Percentiles rank a stretch among this genome's conserved stretches.
phyloP scores from a whole-genome alignment of 2,329 filamentous ascomycete species.

The Acrocalymma vagum region DNA sequence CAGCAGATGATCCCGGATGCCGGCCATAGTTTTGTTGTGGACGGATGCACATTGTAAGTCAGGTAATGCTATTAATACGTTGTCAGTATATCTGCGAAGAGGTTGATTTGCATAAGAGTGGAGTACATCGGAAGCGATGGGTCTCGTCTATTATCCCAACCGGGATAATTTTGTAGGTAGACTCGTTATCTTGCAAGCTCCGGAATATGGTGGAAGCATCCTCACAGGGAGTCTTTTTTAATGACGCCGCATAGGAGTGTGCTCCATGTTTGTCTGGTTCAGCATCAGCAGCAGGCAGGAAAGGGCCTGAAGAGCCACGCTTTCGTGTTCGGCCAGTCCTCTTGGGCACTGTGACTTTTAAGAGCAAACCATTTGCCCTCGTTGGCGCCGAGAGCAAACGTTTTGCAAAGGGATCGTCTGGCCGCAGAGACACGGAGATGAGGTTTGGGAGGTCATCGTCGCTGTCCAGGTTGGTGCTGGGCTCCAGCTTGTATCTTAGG shows the following conservation, averaged over 20 bases:
- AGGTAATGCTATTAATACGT: conserved; percentile 65
- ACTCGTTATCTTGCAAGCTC: conserved; percentile 75
- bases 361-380: conserved; percentile 80
- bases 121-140: conserved; percentile 82
- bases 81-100: neutral
- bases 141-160: conserved; percentile 79
- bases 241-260: neutral
- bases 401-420: conserved; percentile 79
- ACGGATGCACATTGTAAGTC: conserved; percentile 85
- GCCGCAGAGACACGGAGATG: conserved; percentile 77
- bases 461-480: conserved; percentile 24
- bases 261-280: conserved; percentile 2
- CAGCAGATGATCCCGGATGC: conserved; percentile 75
- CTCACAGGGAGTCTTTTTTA: conserved; percentile 17
- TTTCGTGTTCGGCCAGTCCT: conserved; percentile 88
- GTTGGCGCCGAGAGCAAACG: conserved; percentile 80
- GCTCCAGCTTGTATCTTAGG: conserved; percentile 36
- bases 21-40: conserved; percentile 73
- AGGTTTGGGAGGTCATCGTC: conserved; percentile 55
- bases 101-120: neutral
- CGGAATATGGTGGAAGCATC: conserved; percentile 60
- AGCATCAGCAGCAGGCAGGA: conserved; percentile 44
- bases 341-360: conserved; percentile 87
- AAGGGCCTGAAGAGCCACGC: conserved; percentile 75
- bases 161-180: conserved; percentile 72